phyloP scores from a whole-genome alignment of 129 eudicot species.

The Chrysanthemum lavandulifolium region DNA sequence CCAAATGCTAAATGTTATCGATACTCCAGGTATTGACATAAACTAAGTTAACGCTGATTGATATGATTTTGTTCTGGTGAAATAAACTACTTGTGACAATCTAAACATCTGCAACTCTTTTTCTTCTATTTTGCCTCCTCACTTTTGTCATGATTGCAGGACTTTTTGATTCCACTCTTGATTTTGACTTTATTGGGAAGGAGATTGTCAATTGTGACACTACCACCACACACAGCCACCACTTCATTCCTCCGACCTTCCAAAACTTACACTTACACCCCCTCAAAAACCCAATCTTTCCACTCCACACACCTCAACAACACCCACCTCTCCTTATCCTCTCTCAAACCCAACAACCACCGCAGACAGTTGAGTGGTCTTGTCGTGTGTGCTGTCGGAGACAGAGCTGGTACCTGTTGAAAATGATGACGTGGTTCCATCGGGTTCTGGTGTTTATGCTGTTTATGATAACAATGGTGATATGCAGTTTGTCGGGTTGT shows the following conservation, averaged over 20 bases:
- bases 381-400: slow-evolving; percentile 60
- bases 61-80: too few species aligned
- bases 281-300: slow-evolving; percentile 11
- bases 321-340: slow-evolving; percentile 30
- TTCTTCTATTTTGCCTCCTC: too few species aligned
- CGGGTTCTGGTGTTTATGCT: slow-evolving; percentile 83
- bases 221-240: slow-evolving; percentile 26
- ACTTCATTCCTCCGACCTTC: slow-evolving; percentile 16
- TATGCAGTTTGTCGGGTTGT: slow-evolving; percentile 84
- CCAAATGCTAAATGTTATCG: slow-evolving; percentile 39
- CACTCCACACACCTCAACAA: not conserved
- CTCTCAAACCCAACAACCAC: slow-evolving; percentile 28
- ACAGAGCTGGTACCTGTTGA: slow-evolving; percentile 43
- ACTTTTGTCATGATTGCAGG: too few species aligned
- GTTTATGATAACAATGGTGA: slow-evolving; percentile 58
- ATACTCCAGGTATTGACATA: slow-evolving; percentile 36
- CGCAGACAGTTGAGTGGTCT: slow-evolving; percentile 20
- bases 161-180: too few species aligned
- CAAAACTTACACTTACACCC: slow-evolving; percentile 37
- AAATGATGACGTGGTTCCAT: slow-evolving; percentile 45
- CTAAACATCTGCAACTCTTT: too few species aligned
- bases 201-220: slow-evolving; percentile 14
- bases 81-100: too few species aligned
- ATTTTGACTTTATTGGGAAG: too few species aligned
- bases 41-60: too few species aligned